Evolutionary conservation across 305 asterid species (phyloP).

Genomic region (Fraxinus dipetala): DNA sequence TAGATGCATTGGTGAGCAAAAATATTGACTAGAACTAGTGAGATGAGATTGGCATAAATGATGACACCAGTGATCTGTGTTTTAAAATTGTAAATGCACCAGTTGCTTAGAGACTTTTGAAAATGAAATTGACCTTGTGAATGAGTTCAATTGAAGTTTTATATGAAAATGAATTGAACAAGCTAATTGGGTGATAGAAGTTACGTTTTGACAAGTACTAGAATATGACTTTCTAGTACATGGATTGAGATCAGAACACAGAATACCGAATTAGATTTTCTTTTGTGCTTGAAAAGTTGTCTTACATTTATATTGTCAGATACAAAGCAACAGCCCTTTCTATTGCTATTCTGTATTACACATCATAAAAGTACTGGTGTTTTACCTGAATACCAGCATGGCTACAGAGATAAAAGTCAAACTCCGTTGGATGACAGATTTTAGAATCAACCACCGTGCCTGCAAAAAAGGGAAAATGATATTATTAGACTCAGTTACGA

Average conservation of each 20-base stretch:
- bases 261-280: background rate
- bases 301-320: background rate
- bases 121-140: background rate
- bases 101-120: background rate
- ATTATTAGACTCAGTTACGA: background rate
- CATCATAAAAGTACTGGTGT: background rate
- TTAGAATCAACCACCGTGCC: conserved; percentile 96
- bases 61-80: background rate
- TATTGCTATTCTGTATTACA: background rate
- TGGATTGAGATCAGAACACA: background rate
- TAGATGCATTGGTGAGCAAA: background rate
- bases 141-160: background rate
- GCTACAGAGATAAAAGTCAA: conserved; percentile 97
- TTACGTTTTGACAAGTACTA: background rate
- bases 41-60: background rate
- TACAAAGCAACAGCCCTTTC: background rate
- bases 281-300: background rate
- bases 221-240: background rate
- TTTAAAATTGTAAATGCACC: background rate
- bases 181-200: background rate
- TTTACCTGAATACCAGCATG: conserved; percentile 98
- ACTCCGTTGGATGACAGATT: conserved; percentile 97
- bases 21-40: background rate
- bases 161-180: background rate
- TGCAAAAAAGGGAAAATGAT: conserved; percentile 26